A percentile compares a stretch with the other conserved stretches of the same genome.
Conservation (phyloP, 805 yeast species). For the Clavispora carvajalis region DNA sequence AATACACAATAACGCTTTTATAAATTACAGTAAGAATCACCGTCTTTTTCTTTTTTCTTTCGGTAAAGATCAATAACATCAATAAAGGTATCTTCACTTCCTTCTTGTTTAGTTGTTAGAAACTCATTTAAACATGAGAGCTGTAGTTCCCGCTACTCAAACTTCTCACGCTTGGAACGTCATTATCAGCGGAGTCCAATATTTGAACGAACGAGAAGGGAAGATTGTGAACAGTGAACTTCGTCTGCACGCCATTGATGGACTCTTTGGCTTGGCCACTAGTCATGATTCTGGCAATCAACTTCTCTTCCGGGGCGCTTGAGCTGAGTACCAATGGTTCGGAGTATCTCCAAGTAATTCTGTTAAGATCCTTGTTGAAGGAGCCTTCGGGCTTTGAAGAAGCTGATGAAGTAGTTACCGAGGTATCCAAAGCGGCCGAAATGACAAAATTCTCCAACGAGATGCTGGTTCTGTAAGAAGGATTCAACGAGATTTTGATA, state of each 20-base stretch:
- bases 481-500: constrained; percentile 58
- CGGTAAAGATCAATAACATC: no score
- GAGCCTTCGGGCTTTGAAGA: constrained; percentile 90
- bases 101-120: background rate
- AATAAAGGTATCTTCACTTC: background rate
- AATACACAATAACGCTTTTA: no score
- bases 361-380: constrained; percentile 76
- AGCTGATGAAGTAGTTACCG: constrained; percentile 64
- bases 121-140: constrained; percentile 22
- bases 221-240: constrained; percentile 48
- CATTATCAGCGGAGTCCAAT: constrained; percentile 20
- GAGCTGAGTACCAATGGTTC: constrained; percentile 43
- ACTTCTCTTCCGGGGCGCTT: constrained; percentile 39
- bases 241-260: constrained; percentile 66
- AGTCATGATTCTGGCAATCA: constrained; percentile 84
- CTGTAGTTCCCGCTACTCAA: constrained; percentile 47
- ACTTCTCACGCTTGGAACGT: constrained; percentile 43
- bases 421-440: constrained; percentile 52
- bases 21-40: background rate
- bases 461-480: constrained; percentile 37
- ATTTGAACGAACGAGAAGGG: constrained; percentile 41
- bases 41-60: background rate
- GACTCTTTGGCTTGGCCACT: constrained; percentile 66
- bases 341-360: constrained; percentile 79
- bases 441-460: constrained; percentile 56